Percentiles rank a stretch among this genome's conserved stretches.
These are phyloP conservation scores for Cyberlindnera mississippiensis DNA, from an alignment of 805 yeast genomes.

Conservation along the genomic window DNA sequence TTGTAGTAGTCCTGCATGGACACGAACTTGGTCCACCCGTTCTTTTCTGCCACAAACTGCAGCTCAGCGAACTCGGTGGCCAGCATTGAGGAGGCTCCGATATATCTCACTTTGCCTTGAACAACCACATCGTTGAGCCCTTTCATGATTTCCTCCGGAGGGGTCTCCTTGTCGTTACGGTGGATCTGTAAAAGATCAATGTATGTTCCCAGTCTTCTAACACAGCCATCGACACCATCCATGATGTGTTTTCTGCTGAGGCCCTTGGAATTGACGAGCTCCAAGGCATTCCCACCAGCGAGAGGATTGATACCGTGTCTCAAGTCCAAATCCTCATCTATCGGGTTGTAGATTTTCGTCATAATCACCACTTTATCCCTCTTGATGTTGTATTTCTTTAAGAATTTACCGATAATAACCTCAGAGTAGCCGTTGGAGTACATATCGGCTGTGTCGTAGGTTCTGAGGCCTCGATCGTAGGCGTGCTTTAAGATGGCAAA, in stretches of 20 bases:
- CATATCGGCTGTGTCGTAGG: slow-evolving; percentile 49
- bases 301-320: slow-evolving; percentile 6
- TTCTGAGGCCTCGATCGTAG: slow-evolving; percentile 44
- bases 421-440: slow-evolving; percentile 49
- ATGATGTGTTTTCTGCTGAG: slow-evolving; percentile 43
- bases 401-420: slow-evolving; percentile 47
- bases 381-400: slow-evolving; percentile 46
- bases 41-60: slow-evolving; percentile 51
- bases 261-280: slow-evolving; percentile 32
- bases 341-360: slow-evolving; percentile 34
- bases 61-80: slow-evolving; percentile 34
- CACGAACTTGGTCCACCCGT: slow-evolving; percentile 55
- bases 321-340: slow-evolving; percentile 14
- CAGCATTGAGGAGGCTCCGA: slow-evolving; percentile 61
- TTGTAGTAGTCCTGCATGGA: slow-evolving; percentile 58
- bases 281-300: slow-evolving; percentile 1
- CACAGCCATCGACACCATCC: slow-evolving; percentile 38
- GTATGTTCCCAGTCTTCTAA: slow-evolving; percentile 40
- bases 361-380: slow-evolving; percentile 54
- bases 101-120: slow-evolving; percentile 44
- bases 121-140: slow-evolving; percentile 47
- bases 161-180: slow-evolving; percentile 40
- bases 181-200: slow-evolving; percentile 50
- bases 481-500: slow-evolving; percentile 43
- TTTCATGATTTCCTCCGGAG: slow-evolving; percentile 47